phyloP scores from a whole-genome alignment of 495 filamentous ascomycete genomes.

The Xylaria curta region DNA sequence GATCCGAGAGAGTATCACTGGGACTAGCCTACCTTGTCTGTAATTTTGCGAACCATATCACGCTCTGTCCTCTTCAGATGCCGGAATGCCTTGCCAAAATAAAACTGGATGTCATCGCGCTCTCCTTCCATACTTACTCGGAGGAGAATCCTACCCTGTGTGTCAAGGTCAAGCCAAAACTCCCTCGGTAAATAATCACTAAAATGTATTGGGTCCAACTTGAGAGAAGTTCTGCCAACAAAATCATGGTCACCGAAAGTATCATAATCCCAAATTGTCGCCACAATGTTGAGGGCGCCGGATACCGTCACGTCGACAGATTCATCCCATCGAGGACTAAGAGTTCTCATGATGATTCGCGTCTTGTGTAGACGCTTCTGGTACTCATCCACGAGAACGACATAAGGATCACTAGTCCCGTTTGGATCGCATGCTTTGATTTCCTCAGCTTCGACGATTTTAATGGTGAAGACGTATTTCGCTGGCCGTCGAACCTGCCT shows the following conservation, averaged over 20 bases:
- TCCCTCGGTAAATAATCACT: conserved; percentile 93
- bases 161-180: conserved; percentile 97
- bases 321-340: conserved; percentile 98
- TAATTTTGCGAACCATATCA: conserved; percentile 98
- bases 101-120: conserved; percentile 97
- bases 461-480: conserved; percentile 97
- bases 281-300: conserved; percentile 90
- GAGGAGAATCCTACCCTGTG: conserved; percentile 87
- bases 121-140: conserved; percentile 98
- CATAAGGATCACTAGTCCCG: conserved; percentile 94
- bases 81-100: conserved; percentile 96
- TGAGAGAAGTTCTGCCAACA: conserved; percentile 91
- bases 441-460: conserved; percentile 98
- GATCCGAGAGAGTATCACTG: not conserved
- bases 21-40: conserved; percentile 78
- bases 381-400: conserved; percentile 95
- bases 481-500: conserved; percentile 64
- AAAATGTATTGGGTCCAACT: conserved; percentile 94
- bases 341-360: conserved; percentile 84
- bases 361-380: conserved; percentile 98
- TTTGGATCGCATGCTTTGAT: conserved; percentile 96
- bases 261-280: conserved; percentile 99
- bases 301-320: conserved; percentile 93
- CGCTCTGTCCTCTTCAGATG: conserved; percentile 93
- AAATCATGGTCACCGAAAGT: conserved; percentile 97